Conservation (phyloP, 2,329 filamentous ascomycete species). For the Dactylellina sp. region DNA sequence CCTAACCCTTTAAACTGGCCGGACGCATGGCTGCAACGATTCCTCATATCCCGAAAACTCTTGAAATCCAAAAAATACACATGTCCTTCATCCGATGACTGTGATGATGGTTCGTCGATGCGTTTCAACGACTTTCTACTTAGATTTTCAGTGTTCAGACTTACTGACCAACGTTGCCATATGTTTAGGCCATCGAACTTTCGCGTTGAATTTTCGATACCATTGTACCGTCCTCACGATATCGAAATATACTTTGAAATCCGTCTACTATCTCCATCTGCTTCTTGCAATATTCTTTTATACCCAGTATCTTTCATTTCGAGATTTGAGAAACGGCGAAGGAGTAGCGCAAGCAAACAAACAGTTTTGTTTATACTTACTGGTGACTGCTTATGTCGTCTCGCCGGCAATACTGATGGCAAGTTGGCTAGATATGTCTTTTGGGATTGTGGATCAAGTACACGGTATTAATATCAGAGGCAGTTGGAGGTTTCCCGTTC, state of each 20-base stretch:
- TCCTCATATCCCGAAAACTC: conserved; percentile 6
- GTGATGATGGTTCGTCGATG: conserved; percentile 19
- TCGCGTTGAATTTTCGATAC: neutral
- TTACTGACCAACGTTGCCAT: no score
- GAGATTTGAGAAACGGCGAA: neutral
- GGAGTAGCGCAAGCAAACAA: neutral
- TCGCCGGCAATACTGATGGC: conserved; percentile 14
- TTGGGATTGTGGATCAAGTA: conserved; percentile 21
- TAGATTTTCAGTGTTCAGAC: no score
- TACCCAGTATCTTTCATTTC: conserved; percentile 3
- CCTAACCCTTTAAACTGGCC: conserved; percentile 19
- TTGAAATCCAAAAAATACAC: conserved; percentile 13
- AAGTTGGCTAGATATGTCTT: conserved; percentile 23
- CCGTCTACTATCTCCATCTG: neutral
- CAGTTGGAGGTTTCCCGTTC: conserved; percentile 26
- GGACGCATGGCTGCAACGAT: conserved; percentile 16
- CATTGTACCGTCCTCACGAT: conserved; percentile 9
- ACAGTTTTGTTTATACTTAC: conserved; percentile 3
- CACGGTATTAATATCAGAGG: neutral
- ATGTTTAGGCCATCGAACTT: neutral
- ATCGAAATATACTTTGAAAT: conserved; percentile 22
- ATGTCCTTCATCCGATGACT: conserved; percentile 20
- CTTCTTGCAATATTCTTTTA: conserved; percentile 5
- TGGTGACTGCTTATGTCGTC: conserved; percentile 11
- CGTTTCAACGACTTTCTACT: neutral